Conservation (phyloP, 139 green algal species). For the Astrephomene gubernaculifera region DNA sequence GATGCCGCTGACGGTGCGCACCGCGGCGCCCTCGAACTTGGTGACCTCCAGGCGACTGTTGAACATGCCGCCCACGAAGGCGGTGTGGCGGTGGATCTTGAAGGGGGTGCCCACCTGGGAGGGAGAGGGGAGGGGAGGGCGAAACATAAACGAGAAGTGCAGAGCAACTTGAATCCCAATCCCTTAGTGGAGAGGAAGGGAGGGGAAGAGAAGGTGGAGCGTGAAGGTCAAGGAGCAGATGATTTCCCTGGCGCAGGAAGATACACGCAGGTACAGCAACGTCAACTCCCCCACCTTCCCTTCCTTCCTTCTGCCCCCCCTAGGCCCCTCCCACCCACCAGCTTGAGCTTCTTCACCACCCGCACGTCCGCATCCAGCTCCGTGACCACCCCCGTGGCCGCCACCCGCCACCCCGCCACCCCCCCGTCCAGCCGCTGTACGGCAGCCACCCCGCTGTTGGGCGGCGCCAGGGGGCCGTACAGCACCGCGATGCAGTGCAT, state of each 20-base stretch:
- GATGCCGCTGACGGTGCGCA: slow-evolving; percentile 95
- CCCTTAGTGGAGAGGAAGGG: no score
- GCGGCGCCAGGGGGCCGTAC: slow-evolving; percentile 86
- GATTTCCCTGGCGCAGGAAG: no score
- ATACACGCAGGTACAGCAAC: no score
- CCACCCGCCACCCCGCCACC: slow-evolving; percentile 84
- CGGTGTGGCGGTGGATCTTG: slow-evolving; percentile 92
- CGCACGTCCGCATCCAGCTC: slow-evolving; percentile 85
- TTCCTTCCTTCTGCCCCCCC: not conserved
- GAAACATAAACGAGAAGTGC: no score
- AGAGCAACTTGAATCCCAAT: no score
- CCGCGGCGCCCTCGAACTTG: slow-evolving; percentile 77
- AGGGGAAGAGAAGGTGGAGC: no score
- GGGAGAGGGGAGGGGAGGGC: not conserved
- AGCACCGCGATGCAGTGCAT: slow-evolving; percentile 94
- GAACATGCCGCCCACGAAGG: slow-evolving; percentile 97
- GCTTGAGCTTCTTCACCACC: slow-evolving; percentile 97
- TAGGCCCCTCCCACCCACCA: slow-evolving; percentile 66
- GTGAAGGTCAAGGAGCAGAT: no score
- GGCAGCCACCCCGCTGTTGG: slow-evolving; percentile 82
- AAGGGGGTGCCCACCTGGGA: slow-evolving; percentile 87
- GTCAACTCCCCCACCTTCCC: not conserved
- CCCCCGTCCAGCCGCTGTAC: slow-evolving; percentile 67
- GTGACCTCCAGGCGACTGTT: slow-evolving; percentile 74
- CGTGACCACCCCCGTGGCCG: slow-evolving; percentile 92